Evolutionary conservation across 495 filamentous ascomycete genomes (phyloP), one percentile per base, ranked within the genome.

Genomic region (Cudoniella acicularis): DNA sequence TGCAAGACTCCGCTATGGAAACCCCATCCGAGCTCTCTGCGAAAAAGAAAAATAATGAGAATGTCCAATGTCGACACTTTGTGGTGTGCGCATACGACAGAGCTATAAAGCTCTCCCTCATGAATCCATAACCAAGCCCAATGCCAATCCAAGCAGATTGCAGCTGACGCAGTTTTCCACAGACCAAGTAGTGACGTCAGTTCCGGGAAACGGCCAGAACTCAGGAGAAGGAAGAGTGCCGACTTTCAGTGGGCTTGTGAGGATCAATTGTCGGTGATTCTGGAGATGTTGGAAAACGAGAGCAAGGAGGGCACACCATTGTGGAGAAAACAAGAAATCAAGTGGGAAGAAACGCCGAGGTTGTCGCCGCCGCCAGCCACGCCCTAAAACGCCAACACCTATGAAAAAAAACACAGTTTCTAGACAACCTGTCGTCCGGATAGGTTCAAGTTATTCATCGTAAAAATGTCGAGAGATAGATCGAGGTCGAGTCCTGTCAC

Each of bases 181-280:
- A 13, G 30, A 36, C 30, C 30, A 36, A 36, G 17, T n/a, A 47
- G 43, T 21, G 20, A 17, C 43, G 16, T 0, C 49, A 54, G 13
- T 47, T 4, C 20, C 43, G n/a, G 8, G 13, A 64, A 21, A 36
- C 4, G 30, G 13, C 30, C 30, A 36, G 30, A 36, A 36, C 59
- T 52, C 10, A 20, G 41, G 10, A 20, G 45, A 16, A 26, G 52
- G 22, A 23, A 24, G 9, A 57, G 41, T 25, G 53, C 47, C 17
- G 30, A 62, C 11, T 52, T 46, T 24, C 22, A 51, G 47, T 62
- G 53, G 59, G 53, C 53, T 0, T 10, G 59, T 26, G 48, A 53
- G 4, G 48, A 57, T 27, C 54, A 57, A 21, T 50, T 62, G 4
- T 62, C 59, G n/a, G 49, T 42, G 23, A 57, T 62, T n/a, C 36